Evolutionary conservation across 257 asterid genomes (phyloP).

Genomic region (Euphrasia confusa): DNA sequence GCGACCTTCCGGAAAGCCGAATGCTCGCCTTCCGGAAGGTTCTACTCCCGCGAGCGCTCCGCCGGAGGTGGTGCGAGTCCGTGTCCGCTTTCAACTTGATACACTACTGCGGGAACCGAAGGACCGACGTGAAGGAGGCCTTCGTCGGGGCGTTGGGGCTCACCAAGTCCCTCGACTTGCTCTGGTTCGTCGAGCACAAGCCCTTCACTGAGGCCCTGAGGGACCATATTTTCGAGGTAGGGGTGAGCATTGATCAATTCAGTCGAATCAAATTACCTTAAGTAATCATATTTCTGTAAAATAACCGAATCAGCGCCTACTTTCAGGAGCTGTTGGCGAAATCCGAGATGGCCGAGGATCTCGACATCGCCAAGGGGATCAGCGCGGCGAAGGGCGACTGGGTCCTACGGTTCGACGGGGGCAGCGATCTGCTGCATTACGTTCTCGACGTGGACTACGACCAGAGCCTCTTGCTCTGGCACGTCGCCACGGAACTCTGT

Average conservation of each 20-base stretch:
- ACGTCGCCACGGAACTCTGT: slow-evolving; percentile 60
- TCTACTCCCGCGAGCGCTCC: neutral
- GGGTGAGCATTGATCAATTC: no score
- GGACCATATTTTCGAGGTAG: slow-evolving; percentile 30
- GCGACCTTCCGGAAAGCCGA: neutral
- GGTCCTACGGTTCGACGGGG: slow-evolving; percentile 28
- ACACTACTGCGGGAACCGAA: slow-evolving; percentile 26
- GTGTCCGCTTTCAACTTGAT: slow-evolving; percentile 35
- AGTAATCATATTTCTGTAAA: no score
- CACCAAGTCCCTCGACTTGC: slow-evolving; percentile 16
- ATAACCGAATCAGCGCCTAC: no score
- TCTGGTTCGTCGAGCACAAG: slow-evolving; percentile 17
- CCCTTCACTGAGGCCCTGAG: slow-evolving; percentile 25
- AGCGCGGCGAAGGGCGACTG: slow-evolving; percentile 46
- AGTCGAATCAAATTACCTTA: no score
- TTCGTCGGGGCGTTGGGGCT: slow-evolving; percentile 28
- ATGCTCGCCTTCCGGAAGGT: neutral
- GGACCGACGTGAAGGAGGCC: slow-evolving; percentile 20
- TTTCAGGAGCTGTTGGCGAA: slow-evolving; percentile 28
- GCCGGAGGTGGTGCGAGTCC: slow-evolving; percentile 41
- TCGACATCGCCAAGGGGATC: slow-evolving; percentile 36
- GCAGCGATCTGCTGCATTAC: slow-evolving; percentile 24
- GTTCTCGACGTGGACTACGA: slow-evolving; percentile 38
- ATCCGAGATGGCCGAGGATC: slow-evolving; percentile 32
- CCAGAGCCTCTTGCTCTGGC: slow-evolving; percentile 48